Percentiles rank a stretch among this genome's conserved stretches.
These are phyloP conservation scores for Umbelopsis vinacea DNA, from an alignment of 192 early-diverging fungal species.

Conservation along the genomic window DNA sequence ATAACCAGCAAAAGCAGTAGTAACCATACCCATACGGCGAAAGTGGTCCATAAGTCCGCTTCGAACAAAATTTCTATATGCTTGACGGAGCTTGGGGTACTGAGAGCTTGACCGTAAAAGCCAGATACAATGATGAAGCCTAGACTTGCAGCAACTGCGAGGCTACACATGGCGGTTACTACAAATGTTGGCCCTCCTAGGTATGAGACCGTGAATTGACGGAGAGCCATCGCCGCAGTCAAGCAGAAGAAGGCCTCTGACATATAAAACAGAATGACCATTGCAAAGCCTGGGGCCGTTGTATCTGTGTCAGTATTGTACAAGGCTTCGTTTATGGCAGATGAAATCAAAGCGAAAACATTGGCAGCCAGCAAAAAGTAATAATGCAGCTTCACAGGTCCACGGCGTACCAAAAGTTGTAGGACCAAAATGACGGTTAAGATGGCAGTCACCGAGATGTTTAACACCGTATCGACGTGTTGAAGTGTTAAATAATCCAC, in stretches of 20 bases:
- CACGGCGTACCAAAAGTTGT: neutral
- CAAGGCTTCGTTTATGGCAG: neutral
- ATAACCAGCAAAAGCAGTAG: too few species aligned
- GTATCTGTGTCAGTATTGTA: neutral
- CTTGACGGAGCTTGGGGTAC: neutral
- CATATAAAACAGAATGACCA: neutral
- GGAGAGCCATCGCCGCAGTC: neutral
- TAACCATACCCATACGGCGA: too few species aligned
- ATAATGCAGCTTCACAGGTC: neutral
- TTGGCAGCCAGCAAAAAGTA: neutral
- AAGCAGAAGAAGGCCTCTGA: neutral
- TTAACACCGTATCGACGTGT: neutral
- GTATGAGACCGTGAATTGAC: neutral
- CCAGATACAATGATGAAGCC: neutral
- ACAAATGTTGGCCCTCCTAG: neutral
- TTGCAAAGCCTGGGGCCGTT: neutral
- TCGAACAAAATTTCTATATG: too few species aligned
- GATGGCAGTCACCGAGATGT: neutral
- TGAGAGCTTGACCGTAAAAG: neutral
- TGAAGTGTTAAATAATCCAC: neutral
- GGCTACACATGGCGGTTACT: neutral
- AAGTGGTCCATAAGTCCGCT: too few species aligned
- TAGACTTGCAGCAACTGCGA: neutral
- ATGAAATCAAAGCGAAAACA: neutral
- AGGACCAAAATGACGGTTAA: neutral